Evolutionary conservation across 805 yeast genomes (phyloP), one percentile per base, ranked within the genome.

Genomic region (Kodamaea fukazawae): DNA sequence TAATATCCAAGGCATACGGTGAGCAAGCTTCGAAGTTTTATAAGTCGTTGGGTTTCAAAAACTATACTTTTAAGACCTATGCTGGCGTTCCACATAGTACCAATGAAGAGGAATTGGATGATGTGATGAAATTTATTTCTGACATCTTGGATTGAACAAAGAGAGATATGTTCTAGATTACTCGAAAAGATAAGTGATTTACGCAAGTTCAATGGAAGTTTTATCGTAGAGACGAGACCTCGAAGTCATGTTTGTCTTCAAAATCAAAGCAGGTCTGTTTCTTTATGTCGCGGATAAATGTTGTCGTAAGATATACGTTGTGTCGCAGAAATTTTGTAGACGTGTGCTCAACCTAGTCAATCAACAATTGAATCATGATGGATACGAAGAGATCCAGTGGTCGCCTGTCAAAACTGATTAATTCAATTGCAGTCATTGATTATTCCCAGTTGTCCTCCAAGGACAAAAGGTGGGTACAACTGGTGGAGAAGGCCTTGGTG

Each of bases 401-500:
- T 27, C 37, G 20, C 28, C 31, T 22, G 14, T 10, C 10, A 29
- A 26, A 34, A 15, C 22, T n/a, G 16, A 17, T 8, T 9, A 10
- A 30, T 2, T 26, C 23, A 14, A 27, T 29, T 15, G 15, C 15
- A 27, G n/a, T 7, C 15, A 14, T 26, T 4, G 49, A 41, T 33
- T 27, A 20, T 18, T 17, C 45, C 13, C 45, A 37, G 30, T 37
- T 42, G 36, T 32, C 41, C 1, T 37, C 45, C 10, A 36, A 36
- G 13, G 90, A 84, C 54, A 83, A 78, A 63, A 79, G 84, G 44
- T 83, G 81, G 54, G 65, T 71, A 14, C 70, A 76, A n/a, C 79
- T 74, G 42, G 74, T 91, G 9, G 91, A 85, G 38, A 76, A 81
- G 48, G 86, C 93, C 0, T 67, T 93, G 15, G 72, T 76, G 5